Percentiles rank a stretch among this genome's conserved stretches.
phyloP scores from a whole-genome alignment of 2,329 filamentous ascomycete genomes.

The Lithohypha guttulata region DNA sequence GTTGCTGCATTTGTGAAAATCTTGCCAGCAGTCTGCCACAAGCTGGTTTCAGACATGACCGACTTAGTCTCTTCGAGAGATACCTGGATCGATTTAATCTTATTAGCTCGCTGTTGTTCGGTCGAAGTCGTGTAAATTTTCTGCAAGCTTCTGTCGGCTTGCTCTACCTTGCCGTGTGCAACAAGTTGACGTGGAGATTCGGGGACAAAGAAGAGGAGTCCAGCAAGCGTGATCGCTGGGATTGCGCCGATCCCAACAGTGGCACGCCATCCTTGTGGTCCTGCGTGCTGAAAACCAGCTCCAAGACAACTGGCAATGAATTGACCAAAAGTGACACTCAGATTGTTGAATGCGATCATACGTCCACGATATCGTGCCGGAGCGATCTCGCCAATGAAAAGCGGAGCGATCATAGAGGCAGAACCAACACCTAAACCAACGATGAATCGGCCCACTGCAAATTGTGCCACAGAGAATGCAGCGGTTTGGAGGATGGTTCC shows the following conservation, averaged over 20 bases:
- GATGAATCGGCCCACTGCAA: slow-evolving; percentile 66
- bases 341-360: slow-evolving; percentile 17
- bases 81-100: slow-evolving; percentile 33
- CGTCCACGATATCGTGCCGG: slow-evolving; percentile 13
- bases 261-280: slow-evolving; percentile 37
- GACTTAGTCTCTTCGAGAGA: slow-evolving; percentile 31
- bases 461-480: slow-evolving; percentile 52
- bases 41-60: slow-evolving; percentile 29
- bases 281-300: slow-evolving; percentile 31
- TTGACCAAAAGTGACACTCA: slow-evolving; percentile 31
- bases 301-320: slow-evolving; percentile 32
- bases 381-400: slow-evolving; percentile 49
- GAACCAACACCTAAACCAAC: slow-evolving; percentile 78
- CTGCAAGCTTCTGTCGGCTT: slow-evolving; percentile 29
- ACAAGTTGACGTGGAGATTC: slow-evolving; percentile 41
- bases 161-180: slow-evolving; percentile 31
- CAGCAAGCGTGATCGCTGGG: slow-evolving; percentile 36
- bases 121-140: slow-evolving; percentile 25
- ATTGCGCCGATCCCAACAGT: slow-evolving; percentile 39
- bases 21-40: slow-evolving; percentile 36
- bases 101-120: slow-evolving; percentile 34
- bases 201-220: slow-evolving; percentile 37
- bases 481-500: slow-evolving; percentile 69
- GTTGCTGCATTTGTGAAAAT: slow-evolving; percentile 36
- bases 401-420: slow-evolving; percentile 80